Percentiles rank a stretch among this genome's conserved stretches.
Evolutionary conservation across 1,284 basidiomycete genomes (phyloP).

Genomic region (Garcileccinum viscosum): DNA sequence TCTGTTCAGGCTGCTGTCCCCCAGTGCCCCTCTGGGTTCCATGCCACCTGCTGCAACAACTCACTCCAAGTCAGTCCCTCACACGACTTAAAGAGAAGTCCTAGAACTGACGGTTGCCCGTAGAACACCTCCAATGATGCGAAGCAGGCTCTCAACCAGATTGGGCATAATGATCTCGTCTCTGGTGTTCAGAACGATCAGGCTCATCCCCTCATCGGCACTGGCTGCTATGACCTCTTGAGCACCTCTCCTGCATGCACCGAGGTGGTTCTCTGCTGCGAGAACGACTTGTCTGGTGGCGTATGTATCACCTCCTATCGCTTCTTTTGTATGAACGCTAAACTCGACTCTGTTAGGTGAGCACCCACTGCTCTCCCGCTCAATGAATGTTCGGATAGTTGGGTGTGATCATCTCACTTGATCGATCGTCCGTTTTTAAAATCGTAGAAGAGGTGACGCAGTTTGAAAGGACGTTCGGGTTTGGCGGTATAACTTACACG

Average conservation of each 20-base stretch:
- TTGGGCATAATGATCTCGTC: neutral
- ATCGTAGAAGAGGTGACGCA: neutral
- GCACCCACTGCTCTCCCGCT: neutral
- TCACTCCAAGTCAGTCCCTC: neutral
- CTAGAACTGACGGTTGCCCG: neutral
- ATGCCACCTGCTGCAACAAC: neutral
- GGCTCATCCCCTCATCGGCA: neutral
- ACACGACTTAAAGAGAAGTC: neutral
- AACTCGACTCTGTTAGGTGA: neutral
- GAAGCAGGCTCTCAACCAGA: neutral
- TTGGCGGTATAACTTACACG: neutral
- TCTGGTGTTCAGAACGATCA: neutral
- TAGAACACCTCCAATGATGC: neutral
- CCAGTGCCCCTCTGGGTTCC: neutral
- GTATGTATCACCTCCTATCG: neutral
- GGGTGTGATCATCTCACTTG: neutral
- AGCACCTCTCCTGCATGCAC: neutral
- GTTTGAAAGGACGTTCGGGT: neutral
- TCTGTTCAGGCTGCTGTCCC: neutral
- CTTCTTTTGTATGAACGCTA: neutral
- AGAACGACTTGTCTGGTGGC: neutral
- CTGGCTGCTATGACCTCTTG: neutral
- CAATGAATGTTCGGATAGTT: neutral
- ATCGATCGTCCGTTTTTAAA: neutral
- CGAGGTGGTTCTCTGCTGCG: neutral